These are phyloP conservation scores for Ilex aquifolium DNA, from an alignment of 257 asterid genomes.

Conservation along the genomic window DNA sequence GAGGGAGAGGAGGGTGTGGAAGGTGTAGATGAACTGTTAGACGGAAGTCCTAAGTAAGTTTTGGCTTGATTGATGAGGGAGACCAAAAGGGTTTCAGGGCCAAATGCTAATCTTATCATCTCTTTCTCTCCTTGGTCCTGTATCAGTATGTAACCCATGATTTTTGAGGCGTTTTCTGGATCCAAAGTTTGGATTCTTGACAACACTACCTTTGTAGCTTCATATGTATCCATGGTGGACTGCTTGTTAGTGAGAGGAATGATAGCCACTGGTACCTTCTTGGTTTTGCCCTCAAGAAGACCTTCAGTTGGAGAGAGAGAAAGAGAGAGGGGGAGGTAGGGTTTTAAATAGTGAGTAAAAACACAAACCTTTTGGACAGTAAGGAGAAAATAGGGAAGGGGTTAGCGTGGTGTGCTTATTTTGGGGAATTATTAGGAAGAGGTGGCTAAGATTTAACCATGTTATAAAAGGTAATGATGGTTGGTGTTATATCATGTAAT, in stretches of 20 bases:
- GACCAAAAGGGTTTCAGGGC: constrained; percentile 50
- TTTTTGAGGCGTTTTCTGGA: constrained; percentile 77
- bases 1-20: constrained; percentile 31
- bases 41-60: constrained; percentile 38
- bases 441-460: constrained; percentile 32
- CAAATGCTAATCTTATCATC: constrained; percentile 74
- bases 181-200: constrained; percentile 76
- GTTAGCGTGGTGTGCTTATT: constrained; percentile 16
- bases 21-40: constrained; percentile 32
- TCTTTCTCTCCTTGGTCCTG: constrained; percentile 83
- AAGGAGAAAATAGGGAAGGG: constrained; percentile 5
- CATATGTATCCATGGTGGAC: constrained; percentile 57
- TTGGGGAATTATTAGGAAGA: constrained; percentile 33
- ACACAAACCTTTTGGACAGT: constrained; percentile 13
- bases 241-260: background rate
- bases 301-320: background rate
- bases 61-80: constrained; percentile 58
- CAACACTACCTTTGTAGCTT: constrained; percentile 65
- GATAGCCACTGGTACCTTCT: background rate
- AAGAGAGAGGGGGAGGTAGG: constrained; percentile 5
- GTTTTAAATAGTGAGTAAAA: constrained; percentile 26
- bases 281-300: no score
- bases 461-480: constrained; percentile 50
- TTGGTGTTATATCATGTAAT: constrained; percentile 36
- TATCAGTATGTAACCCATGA: constrained; percentile 73